These are phyloP conservation scores for Odonthalia washingtoniensis DNA, from an alignment of 31 red algal species.

Conservation along the genomic window DNA sequence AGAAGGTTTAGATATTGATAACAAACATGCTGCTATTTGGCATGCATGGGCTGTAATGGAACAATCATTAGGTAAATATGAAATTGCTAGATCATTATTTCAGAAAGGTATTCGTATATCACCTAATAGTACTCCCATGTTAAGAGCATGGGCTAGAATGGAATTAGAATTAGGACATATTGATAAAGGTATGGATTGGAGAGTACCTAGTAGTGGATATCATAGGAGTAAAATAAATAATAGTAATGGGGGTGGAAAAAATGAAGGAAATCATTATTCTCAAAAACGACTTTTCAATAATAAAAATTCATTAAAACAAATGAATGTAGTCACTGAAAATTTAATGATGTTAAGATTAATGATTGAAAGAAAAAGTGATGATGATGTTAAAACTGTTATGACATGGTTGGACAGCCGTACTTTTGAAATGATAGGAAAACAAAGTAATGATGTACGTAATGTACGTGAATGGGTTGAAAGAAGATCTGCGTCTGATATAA, in stretches of 20 bases:
- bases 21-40: conserved; percentile 57
- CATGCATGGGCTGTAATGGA: conserved; percentile 94
- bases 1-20: conserved; percentile 47
- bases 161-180: conserved; percentile 87
- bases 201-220: conserved; percentile 25
- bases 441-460: conserved; percentile 60
- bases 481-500: conserved; percentile 76
- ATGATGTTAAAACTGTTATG: conserved; percentile 84
- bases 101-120: conserved; percentile 71
- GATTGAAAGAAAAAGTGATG: conserved; percentile 73
- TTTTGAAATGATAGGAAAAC: conserved; percentile 38
- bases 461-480: conserved; percentile 83
- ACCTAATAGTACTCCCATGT: conserved; percentile 60
- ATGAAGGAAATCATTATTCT: not conserved
- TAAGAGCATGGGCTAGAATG: conserved; percentile 87
- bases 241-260: not conserved
- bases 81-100: conserved; percentile 72
- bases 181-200: conserved; percentile 67
- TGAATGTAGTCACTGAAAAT: conserved; percentile 68
- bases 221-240: not conserved
- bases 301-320: conserved; percentile 30
- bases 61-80: conserved; percentile 56
- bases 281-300: not conserved
- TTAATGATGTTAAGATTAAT: conserved; percentile 82
- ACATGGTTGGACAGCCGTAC: conserved; percentile 77